These are phyloP conservation scores for Leersia perrieri DNA, from an alignment of 176 grass and related monocot genomes.

Conservation along the genomic window DNA sequence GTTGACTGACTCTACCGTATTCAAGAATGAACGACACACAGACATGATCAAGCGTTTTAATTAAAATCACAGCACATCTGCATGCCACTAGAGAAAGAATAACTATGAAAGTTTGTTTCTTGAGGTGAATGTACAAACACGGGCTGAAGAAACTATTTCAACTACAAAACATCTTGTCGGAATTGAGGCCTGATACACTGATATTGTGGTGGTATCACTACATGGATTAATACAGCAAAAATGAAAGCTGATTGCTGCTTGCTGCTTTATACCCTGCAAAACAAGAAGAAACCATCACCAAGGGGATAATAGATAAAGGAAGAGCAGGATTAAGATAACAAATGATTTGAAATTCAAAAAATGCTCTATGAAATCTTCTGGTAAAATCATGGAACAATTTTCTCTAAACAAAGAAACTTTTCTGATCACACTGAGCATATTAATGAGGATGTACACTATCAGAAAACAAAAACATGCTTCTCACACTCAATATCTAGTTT, in stretches of 20 bases:
- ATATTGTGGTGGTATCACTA: not conserved
- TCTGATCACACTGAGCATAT: not conserved
- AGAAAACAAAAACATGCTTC: not conserved
- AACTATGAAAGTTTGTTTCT: constrained; percentile 33
- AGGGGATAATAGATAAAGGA: not conserved
- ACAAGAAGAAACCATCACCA: not conserved
- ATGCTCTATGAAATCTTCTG: not conserved
- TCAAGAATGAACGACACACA: not conserved
- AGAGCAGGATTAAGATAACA: not conserved
- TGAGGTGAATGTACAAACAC: constrained; percentile 43
- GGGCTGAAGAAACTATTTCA: constrained; percentile 33
- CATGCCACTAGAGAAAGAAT: not conserved
- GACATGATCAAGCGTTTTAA: constrained; percentile 16
- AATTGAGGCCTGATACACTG: not conserved
- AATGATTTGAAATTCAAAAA: not conserved
- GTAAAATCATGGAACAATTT: not conserved
- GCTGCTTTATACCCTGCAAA: constrained; percentile 42
- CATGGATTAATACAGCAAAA: not conserved
- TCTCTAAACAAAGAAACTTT: not conserved
- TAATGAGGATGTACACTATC: not conserved
- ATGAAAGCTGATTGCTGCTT: not conserved
- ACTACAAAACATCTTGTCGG: constrained; percentile 28
- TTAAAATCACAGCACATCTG: not conserved
- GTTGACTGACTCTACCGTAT: not conserved
- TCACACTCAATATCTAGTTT: not conserved